A percentile compares a stretch with the other conserved stretches of the same genome.
Evolutionary conservation across 306 rosid genomes (phyloP).

Genomic region (Alnus glutinosa): DNA sequence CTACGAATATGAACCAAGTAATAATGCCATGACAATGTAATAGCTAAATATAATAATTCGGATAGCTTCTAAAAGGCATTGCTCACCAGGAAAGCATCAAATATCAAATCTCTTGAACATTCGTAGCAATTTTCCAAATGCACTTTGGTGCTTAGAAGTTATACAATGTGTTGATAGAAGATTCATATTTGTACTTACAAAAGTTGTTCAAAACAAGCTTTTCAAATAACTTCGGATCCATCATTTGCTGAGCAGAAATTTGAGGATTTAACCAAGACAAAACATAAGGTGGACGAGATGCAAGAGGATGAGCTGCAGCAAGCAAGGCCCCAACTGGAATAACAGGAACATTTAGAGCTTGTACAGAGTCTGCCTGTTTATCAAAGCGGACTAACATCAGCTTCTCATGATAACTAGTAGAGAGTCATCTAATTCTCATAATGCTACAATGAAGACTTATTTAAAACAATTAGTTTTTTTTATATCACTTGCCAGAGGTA

Average conservation of each 20-base stretch:
- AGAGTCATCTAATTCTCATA: constrained; percentile 9
- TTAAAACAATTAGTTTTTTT: constrained; percentile 21
- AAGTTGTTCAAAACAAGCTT: constrained; percentile 81
- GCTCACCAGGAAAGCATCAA: background rate
- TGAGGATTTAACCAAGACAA: constrained; percentile 73
- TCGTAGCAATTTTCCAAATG: background rate
- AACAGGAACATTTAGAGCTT: constrained; percentile 69
- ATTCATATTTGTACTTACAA: constrained; percentile 41
- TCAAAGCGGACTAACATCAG: constrained; percentile 14
- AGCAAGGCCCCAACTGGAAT: constrained; percentile 72
- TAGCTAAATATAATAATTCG: background rate
- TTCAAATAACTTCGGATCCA: constrained; percentile 62
- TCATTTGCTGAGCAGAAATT: constrained; percentile 74
- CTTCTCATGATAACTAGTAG: constrained; percentile 12
- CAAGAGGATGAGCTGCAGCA: constrained; percentile 57
- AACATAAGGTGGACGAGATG: constrained; percentile 50
- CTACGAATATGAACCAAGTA: background rate
- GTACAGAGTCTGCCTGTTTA: constrained; percentile 66
- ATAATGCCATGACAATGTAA: background rate
- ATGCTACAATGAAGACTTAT: background rate
- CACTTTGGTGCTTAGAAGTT: background rate
- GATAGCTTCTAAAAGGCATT: constrained; percentile 2
- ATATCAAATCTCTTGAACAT: background rate
- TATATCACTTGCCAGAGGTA: constrained; percentile 79
- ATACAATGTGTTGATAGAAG: background rate